Evolutionary conservation across 2,329 filamentous ascomycete species (phyloP).

Genomic region (Pseudocercospora fijiensis): DNA sequence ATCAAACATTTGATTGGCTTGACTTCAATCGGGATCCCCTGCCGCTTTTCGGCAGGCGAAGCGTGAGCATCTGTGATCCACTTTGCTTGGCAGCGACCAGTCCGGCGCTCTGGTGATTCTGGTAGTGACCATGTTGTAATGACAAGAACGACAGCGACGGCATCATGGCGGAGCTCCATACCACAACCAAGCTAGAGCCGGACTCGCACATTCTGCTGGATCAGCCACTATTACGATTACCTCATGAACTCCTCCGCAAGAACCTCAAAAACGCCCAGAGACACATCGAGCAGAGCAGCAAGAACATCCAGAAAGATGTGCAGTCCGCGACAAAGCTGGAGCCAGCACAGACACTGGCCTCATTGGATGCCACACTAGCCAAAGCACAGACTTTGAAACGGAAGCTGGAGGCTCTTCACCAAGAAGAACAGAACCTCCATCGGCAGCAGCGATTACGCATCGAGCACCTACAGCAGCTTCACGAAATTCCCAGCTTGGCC

Average conservation of each 20-base stretch:
- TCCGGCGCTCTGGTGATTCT: neutral
- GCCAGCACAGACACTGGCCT: conserved; percentile 65
- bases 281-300: conserved; percentile 69
- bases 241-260: conserved; percentile 86
- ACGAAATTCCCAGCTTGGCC: conserved; percentile 74
- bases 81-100: neutral
- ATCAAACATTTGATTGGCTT: neutral
- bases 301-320: conserved; percentile 59
- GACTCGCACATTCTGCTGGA: conserved; percentile 78
- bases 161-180: conserved; percentile 46
- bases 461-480: conserved; percentile 76
- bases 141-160: neutral
- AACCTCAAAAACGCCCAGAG: conserved; percentile 88
- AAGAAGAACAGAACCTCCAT: conserved; percentile 77
- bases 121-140: neutral
- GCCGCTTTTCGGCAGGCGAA: too few species aligned
- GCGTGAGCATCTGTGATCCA: too few species aligned
- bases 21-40: neutral
- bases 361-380: conserved; percentile 79
- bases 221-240: conserved; percentile 88
- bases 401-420: conserved; percentile 74
- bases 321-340: conserved; percentile 49
- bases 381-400: conserved; percentile 85
- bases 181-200: conserved; percentile 68
- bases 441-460: conserved; percentile 73